Base-by-base conservation (phyloP, 306 rosid genomes). In the Citrullus amarus region DNA sequence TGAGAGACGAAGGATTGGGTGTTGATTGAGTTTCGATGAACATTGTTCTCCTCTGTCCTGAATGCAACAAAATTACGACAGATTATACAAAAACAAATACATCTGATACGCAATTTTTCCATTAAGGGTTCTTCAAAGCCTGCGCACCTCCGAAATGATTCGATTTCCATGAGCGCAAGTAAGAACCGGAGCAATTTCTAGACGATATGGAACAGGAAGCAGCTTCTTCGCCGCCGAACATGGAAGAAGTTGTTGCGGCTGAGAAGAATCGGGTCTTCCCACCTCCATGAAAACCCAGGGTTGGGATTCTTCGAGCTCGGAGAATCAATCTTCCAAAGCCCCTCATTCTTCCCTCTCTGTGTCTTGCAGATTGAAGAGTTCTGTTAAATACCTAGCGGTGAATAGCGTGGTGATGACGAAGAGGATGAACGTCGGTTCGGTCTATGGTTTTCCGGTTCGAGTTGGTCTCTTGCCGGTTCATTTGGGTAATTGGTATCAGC, bases 1-100 rank as follows among this genome's bases (percentile, higher is more conserved):
- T 90, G 48, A 90, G 86, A 72, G 94, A 90, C 6, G 88, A 83
- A 22, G 94, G 94, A 69, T 90, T 90, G 2, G 94, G 90, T 32
- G 94, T 90, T 5, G 92, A 82, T 80, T 90, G 92, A 51, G 92
- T 90, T 80, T 90, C 88, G 32, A 88, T 90, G 74, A 90, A 90
- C 90, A 88, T 84, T 43, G 79, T 85, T 82, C 94, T 90, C 87
- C 77, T 88, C 83, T 90, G 94, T 82, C 87, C 94, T 90, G 86
- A 53, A 66, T 48, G 46, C 57, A 55, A 39, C 48, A 18, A 15
- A 7, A 56, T 18, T 34, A 11, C 1, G 5, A 79, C 1, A 9
- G 34, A 55, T 18, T 3, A 58, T 54, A 13, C 55, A 53, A 77
- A 78, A 71, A 51, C 3, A 51, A 80, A 41, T 9, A 22, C 57